Conservation (phyloP, 75 land plant genomes). For the Cupressus sempervirens region DNA sequence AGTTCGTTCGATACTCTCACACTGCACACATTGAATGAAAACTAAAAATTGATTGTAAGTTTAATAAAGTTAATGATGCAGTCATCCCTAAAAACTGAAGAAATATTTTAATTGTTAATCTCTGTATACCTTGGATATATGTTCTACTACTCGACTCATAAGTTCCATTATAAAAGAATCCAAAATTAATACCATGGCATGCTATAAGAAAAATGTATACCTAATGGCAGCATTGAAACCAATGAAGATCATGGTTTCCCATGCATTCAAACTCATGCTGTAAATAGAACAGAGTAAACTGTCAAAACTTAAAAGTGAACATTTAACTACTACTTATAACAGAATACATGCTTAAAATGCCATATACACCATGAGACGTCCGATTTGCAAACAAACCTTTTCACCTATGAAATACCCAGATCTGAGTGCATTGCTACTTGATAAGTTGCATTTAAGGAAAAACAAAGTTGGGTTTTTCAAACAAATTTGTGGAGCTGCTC, state of each 20-base stretch:
- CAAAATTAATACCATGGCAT: neutral
- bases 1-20: no score
- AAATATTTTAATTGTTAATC: neutral
- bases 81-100: no score
- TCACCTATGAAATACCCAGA: neutral
- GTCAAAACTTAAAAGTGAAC: neutral
- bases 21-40: no score
- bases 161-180: neutral
- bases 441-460: neutral
- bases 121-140: no score
- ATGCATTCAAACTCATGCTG: constrained; percentile 40
- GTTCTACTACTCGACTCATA: neutral
- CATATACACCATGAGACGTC: neutral
- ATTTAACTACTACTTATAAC: neutral
- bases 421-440: neutral
- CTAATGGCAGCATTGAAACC: constrained; percentile 63
- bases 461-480: neutral
- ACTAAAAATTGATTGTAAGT: no score
- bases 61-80: no score
- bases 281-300: neutral
- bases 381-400: no score
- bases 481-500: neutral
- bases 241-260: constrained; percentile 41
- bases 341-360: neutral
- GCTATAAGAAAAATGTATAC: constrained; percentile 18